Conservation (phyloP, 2,329 filamentous ascomycete species). For the Paracorniculantispora psalliotae region DNA sequence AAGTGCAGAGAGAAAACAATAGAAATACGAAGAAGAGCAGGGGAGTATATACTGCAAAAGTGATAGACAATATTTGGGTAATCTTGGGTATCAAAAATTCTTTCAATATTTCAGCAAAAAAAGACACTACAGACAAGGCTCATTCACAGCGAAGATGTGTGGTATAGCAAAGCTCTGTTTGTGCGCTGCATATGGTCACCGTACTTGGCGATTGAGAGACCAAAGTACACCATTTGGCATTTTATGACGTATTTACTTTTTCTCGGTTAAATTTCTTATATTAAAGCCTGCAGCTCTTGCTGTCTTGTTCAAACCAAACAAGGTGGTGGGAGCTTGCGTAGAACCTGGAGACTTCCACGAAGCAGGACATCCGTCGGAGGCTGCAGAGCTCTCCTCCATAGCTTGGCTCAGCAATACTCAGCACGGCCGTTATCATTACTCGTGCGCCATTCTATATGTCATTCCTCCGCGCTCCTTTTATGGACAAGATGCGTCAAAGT, state of each 20-base stretch:
- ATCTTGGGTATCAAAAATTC: background rate
- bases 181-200: too few relatives aligned
- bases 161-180: too few relatives aligned
- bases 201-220: background rate
- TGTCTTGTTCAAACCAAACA: background rate
- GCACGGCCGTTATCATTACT: background rate
- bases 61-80: background rate
- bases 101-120: background rate
- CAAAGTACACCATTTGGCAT: too few relatives aligned
- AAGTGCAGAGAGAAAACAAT: background rate
- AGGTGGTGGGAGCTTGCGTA: background rate
- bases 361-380: background rate
- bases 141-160: too few relatives aligned
- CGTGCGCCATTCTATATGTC: conserved; percentile 5
- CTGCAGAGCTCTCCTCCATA: background rate
- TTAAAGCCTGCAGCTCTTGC: background rate
- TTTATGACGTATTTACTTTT: background rate
- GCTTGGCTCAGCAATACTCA: background rate
- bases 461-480: background rate
- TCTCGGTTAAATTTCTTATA: background rate
- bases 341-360: background rate
- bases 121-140: too few relatives aligned
- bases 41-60: background rate
- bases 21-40: background rate
- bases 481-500: background rate